phyloP scores from a whole-genome alignment of 805 yeast species.

The Wickerhamiella sorbophila region DNA sequence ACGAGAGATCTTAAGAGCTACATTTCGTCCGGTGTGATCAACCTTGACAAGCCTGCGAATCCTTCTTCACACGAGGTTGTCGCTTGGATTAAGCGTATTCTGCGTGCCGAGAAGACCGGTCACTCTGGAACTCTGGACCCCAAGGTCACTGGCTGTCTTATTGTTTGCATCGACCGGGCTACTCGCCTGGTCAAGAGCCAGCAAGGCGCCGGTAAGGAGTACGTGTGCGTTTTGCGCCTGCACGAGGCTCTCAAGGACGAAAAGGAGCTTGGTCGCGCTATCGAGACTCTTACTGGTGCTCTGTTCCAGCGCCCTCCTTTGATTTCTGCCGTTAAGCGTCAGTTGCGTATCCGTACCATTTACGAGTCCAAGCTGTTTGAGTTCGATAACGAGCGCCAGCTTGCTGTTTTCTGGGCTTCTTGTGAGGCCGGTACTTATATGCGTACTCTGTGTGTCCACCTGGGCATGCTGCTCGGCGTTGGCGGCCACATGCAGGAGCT shows the following conservation, averaged over 20 bases:
- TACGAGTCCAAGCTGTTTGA: conserved; percentile 92
- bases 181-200: conserved; percentile 96
- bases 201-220: conserved; percentile 99
- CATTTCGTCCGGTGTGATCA: conserved; percentile 88
- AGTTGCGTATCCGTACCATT: conserved; percentile 93
- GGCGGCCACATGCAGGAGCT: conserved; percentile 99
- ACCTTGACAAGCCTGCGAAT: conserved; percentile 94
- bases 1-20: conserved; percentile 87
- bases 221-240: conserved; percentile 91
- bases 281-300: conserved; percentile 96
- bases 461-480: conserved; percentile 95
- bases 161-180: conserved; percentile 96
- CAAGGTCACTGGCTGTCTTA: conserved; percentile 95
- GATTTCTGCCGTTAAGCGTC: conserved; percentile 98
- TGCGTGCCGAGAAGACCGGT: conserved; percentile 94
- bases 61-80: conserved; percentile 99
- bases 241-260: conserved; percentile 88
- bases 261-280: conserved; percentile 70
- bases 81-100: conserved; percentile 95
- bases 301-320: conserved; percentile 98
- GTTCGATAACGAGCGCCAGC: conserved; percentile 90
- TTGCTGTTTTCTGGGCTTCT: conserved; percentile 98
- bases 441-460: conserved; percentile 97
- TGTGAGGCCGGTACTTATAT: conserved; percentile 99
- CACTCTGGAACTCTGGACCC: conserved; percentile 99